These are phyloP conservation scores for Yamadazyma paraphyllophila DNA, from an alignment of 805 yeast species.

Conservation along the genomic window DNA sequence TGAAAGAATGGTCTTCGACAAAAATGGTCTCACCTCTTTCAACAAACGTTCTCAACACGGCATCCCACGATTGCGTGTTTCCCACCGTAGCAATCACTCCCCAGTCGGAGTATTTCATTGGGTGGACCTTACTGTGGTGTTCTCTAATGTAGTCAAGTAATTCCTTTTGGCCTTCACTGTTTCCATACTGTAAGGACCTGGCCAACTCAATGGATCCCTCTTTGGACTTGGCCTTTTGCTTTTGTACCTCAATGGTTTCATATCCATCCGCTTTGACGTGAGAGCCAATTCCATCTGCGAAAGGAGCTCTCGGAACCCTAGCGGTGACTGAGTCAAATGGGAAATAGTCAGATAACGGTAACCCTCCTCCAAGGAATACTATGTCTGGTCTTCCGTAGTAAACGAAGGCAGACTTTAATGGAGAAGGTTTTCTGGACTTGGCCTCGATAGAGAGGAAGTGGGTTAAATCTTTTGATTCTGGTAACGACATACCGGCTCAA, in stretches of 20 bases:
- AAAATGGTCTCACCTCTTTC: slow-evolving; percentile 79
- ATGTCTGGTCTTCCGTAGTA: slow-evolving; percentile 71
- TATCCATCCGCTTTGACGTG: slow-evolving; percentile 43
- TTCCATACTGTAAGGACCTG: slow-evolving; percentile 90
- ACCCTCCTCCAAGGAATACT: slow-evolving; percentile 92
- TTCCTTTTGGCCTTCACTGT: slow-evolving; percentile 77
- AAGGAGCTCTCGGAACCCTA: slow-evolving; percentile 77
- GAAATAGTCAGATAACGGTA: slow-evolving; percentile 87
- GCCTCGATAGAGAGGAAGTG: slow-evolving; percentile 80
- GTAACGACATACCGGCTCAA: not conserved
- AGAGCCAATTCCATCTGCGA: slow-evolving; percentile 74
- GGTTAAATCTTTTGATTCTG: slow-evolving; percentile 61
- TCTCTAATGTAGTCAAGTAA: slow-evolving; percentile 64
- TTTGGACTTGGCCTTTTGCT: slow-evolving; percentile 28
- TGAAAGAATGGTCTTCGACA: slow-evolving; percentile 78
- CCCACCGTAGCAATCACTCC: slow-evolving; percentile 70
- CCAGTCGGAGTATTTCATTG: slow-evolving; percentile 61
- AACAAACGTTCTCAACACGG: slow-evolving; percentile 73
- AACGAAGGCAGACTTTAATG: slow-evolving; percentile 80
- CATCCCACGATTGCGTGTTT: slow-evolving; percentile 88
- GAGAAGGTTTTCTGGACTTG: slow-evolving; percentile 69
- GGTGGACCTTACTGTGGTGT: slow-evolving; percentile 60
- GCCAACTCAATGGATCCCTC: slow-evolving; percentile 65
- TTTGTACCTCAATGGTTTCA: slow-evolving; percentile 36
- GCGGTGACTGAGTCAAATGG: slow-evolving; percentile 80